Evolutionary conservation across 2,329 filamentous ascomycete genomes (phyloP).

Genomic region (Cadophora gregata): DNA sequence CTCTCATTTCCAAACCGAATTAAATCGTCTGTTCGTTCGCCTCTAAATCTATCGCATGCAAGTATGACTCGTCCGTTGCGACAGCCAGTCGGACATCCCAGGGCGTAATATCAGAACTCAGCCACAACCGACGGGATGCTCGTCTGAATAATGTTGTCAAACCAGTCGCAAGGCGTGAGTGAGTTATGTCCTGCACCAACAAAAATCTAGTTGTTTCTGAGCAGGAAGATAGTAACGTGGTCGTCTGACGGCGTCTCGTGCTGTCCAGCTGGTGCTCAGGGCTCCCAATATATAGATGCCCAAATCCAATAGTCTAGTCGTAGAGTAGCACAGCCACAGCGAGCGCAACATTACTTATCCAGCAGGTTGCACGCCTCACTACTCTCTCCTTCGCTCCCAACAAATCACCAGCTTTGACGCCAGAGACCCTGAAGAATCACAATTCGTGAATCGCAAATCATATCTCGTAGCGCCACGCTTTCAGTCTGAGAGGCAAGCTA

Average conservation of each 20-base stretch:
- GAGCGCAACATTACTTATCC: background rate
- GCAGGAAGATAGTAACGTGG: background rate
- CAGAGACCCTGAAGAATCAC: background rate
- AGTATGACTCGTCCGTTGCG: conserved; percentile 35
- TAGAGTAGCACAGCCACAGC: conserved; percentile 13
- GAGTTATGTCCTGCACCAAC: background rate
- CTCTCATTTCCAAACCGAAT: conserved; percentile 27
- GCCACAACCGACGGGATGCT: conserved; percentile 18
- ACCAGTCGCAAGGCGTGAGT: conserved; percentile 26
- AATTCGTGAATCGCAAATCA: background rate
- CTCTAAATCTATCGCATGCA: conserved; percentile 28
- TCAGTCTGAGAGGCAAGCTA: background rate
- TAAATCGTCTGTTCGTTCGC: conserved; percentile 1
- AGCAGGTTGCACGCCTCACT: background rate
- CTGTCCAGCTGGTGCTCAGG: background rate
- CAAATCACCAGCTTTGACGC: conserved; percentile 4
- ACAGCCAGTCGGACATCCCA: conserved; percentile 23
- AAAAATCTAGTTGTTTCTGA: background rate
- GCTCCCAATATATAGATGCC: conserved; percentile 6
- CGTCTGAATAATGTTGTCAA: conserved; percentile 22
- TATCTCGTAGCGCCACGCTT: background rate
- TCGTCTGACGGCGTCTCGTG: background rate
- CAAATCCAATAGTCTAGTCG: background rate
- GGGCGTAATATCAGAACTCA: background rate
- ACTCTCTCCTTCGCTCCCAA: background rate